A percentile compares a stretch with the other conserved stretches of the same genome.
These are phyloP conservation scores for Pisolithus tinctorius DNA, from an alignment of 768 basidiomycete genomes.

Conservation along the genomic window DNA sequence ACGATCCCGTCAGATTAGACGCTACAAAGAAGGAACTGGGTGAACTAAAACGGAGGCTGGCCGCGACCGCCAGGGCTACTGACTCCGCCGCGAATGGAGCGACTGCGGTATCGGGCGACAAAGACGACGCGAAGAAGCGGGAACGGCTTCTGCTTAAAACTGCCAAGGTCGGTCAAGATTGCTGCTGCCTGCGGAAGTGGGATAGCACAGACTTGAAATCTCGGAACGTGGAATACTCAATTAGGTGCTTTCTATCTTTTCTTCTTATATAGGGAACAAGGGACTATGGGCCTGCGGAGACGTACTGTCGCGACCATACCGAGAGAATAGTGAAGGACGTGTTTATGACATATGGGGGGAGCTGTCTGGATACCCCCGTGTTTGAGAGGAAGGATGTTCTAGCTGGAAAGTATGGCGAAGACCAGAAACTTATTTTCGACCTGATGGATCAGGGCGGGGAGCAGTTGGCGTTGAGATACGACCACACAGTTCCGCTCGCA, in stretches of 20 bases:
- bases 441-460: conserved; percentile 97
- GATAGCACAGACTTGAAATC: neutral
- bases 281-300: conserved; percentile 89
- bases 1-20: conserved; percentile 44
- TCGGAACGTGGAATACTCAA: neutral
- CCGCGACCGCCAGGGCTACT: conserved; percentile 29
- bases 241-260: conserved; percentile 6
- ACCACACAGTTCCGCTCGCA: conserved; percentile 95
- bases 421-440: conserved; percentile 95
- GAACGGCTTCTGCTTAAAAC: conserved; percentile 81
- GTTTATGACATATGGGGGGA: conserved; percentile 85
- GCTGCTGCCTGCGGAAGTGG: conserved; percentile 2
- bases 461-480: conserved; percentile 88
- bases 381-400: conserved; percentile 97
- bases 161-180: conserved; percentile 61
- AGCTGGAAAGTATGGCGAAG: conserved; percentile 96
- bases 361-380: conserved; percentile 94
- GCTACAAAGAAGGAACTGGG: conserved; percentile 64
- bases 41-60: conserved; percentile 57
- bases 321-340: conserved; percentile 82
- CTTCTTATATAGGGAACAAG: conserved; percentile 66
- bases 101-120: conserved; percentile 21
- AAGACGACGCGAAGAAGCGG: conserved; percentile 53
- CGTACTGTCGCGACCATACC: conserved; percentile 86
- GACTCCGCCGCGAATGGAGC: conserved; percentile 26